Conservation (phyloP, 2,329 filamentous ascomycete genomes). For the Xylaria sp. region DNA sequence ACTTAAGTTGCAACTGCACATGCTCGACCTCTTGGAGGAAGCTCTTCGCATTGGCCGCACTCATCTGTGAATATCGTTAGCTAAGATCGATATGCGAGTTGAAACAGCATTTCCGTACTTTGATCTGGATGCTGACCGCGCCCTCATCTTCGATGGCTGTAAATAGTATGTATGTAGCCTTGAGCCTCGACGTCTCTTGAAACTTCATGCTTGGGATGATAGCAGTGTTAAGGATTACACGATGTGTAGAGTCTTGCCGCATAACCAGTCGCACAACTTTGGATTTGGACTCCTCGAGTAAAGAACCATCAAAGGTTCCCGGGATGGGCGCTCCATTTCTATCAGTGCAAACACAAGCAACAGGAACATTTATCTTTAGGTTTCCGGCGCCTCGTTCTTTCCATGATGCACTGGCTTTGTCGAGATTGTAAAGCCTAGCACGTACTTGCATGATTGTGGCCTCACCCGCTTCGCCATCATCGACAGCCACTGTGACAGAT, state of each 20-base stretch:
- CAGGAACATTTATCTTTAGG: constrained; percentile 83
- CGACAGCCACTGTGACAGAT: constrained; percentile 67
- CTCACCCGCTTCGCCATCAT: constrained; percentile 90
- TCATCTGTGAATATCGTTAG: constrained; percentile 57
- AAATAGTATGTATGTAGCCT: constrained; percentile 75
- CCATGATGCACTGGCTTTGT: constrained; percentile 77
- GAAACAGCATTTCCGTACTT: constrained; percentile 56
- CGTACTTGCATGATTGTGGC: constrained; percentile 78
- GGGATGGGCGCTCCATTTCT: constrained; percentile 61
- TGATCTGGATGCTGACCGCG: constrained; percentile 69
- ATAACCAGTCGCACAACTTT: constrained; percentile 81
- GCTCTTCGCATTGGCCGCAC: constrained; percentile 62
- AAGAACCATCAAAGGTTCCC: constrained; percentile 66
- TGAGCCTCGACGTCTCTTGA: constrained; percentile 78
- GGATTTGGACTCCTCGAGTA: constrained; percentile 59
- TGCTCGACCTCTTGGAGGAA: constrained; percentile 62
- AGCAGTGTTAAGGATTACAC: constrained; percentile 86
- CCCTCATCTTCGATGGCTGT: constrained; percentile 70
- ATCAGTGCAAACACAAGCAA: constrained; percentile 66
- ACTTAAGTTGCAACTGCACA: constrained; percentile 63
- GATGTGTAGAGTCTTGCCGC: constrained; percentile 88
- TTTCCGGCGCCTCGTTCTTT: constrained; percentile 88
- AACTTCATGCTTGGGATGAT: constrained; percentile 83
- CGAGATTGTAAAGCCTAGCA: constrained; percentile 86
- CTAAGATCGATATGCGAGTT: neutral